Evolutionary conservation across 2,329 filamentous ascomycete genomes (phyloP), one percentile per base, ranked within the genome.

Genomic region (Botryotinia convoluta): DNA sequence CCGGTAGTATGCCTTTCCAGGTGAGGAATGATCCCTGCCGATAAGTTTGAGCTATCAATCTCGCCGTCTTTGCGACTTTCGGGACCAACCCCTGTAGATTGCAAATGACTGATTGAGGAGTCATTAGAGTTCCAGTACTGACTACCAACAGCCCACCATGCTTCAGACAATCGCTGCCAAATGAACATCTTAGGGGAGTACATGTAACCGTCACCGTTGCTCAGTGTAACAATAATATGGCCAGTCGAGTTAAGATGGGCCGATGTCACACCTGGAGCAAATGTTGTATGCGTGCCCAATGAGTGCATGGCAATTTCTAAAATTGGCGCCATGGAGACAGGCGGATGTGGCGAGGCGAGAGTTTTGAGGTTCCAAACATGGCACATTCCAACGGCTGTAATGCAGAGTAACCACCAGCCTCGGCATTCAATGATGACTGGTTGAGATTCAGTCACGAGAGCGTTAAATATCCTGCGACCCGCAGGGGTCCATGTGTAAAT

Each of bases 71-170:
- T 74, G 84, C 85, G 45, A 14, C 84, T 83, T 59, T 86, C 85
- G 3, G 89, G 85, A 0, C 91, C 90, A 12, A 91, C 87, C 16
- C 90, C 90, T 1, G 90, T 91, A 3, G 93, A 90, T 76, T 94
- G 91, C 54, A 97, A 83, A 69, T 94, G 93, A 65, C 92, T 91
- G 71, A 97, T 90, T 0, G 94, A 94, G 2, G 94, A 94, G 79
- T 98, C 96, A 71, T 94, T 97, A 0, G 94, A 97, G 82, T 99
- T 98, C 97, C 96, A 99, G 82, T 99, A 99, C 81, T 99, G 96
- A 78, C 93, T 97, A 29, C 95, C 95, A 0, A 98, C 94, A 0
- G 95, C 95, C 94, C 96, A 99, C 96, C 96, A 99, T 2, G 93
- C 89, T 81, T 99, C 97, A 3, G 94, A 97, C n/a, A 99, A 86